Conservation (phyloP, 2,329 filamentous ascomycete genomes). For the Aschersonia sp. region DNA sequence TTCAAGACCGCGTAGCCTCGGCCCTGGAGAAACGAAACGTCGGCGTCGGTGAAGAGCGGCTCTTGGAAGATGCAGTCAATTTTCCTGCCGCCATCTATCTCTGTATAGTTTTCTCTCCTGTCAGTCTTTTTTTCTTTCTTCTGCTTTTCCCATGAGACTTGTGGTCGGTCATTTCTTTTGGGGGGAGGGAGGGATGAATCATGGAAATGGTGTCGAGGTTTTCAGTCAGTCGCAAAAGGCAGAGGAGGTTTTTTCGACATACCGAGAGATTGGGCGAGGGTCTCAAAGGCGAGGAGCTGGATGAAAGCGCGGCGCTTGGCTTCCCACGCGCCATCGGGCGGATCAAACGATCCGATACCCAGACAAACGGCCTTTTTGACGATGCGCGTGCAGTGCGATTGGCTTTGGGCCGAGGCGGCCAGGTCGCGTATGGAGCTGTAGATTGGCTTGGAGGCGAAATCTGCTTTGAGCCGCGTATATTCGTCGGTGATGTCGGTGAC, state of each 20-base stretch:
- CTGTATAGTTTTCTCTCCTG: too few species aligned
- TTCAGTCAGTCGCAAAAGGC: not conserved
- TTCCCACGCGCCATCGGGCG: conserved; percentile 29
- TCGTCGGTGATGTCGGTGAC: conserved; percentile 15
- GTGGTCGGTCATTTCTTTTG: too few species aligned
- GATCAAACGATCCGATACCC: conserved; percentile 40
- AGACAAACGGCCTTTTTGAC: conserved; percentile 34
- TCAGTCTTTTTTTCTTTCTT: too few species aligned
- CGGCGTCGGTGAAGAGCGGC: conserved; percentile 32
- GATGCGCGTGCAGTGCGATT: conserved; percentile 1
- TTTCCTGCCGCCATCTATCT: too few species aligned
- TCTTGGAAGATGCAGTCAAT: conserved; percentile 34
- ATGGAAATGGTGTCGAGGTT: conserved; percentile 7
- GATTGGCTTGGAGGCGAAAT: conserved; percentile 12
- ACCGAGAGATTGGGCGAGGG: not conserved
- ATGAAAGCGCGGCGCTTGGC: conserved; percentile 30
- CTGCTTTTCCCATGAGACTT: too few species aligned
- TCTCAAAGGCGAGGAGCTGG: conserved; percentile 37
- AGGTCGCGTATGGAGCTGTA: conserved; percentile 14
- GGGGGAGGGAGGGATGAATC: not conserved
- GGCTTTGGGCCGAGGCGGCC: conserved; percentile 13
- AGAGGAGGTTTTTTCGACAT: too few species aligned
- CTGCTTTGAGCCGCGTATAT: conserved; percentile 11
- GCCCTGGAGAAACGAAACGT: conserved; percentile 35
- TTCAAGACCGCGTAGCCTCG: conserved; percentile 38